Base-by-base conservation (phyloP, 192 early-diverging fungal genomes). In the Coemansia sp. region DNA sequence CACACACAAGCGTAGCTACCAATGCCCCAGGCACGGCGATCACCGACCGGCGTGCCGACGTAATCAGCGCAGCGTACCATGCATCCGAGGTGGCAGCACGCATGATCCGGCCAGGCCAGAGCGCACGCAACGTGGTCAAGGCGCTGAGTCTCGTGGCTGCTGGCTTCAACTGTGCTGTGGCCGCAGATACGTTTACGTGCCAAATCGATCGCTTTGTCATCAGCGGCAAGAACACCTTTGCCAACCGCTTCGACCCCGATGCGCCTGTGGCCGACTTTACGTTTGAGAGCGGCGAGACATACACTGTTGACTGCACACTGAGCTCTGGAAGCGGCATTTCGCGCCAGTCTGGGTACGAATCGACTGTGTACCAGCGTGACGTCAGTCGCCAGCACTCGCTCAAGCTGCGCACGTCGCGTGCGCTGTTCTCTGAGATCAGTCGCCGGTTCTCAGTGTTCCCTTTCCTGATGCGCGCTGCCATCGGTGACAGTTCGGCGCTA, bases 1-100 rank as follows among this genome's bases (percentile, higher is more conserved):
- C 90, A 1, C 93, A 94, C 76, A 96, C 94, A 4, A 79, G 85
- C 25, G 84, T 93, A 19, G 69, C 94, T 38, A 91, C 86, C 45
- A 69, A 85, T 43, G 75, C 70, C 51, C 82, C 89, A n/a, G 74
- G 83, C 19, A 65, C 75, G 21, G 85, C 90, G 29, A 72, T 92
- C 39, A 82, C 72, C 32, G 93, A 88, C 12, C 82, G 84, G 17
- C 84, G 87, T 53, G 93, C 91, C 5, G 91, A 93, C 64, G 89
- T 86, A 19, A 73, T 95, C 62, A 82, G 85, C 64, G 94, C 94
- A 32, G 94, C 94, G 39, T 83, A 95, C 67, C 86, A 85, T 47
- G 89, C 90, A 32, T 75, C 85, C 64, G 93, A 98, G 80, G 92
- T 93, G 32, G 90, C 89, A 1, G 73, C 88, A 39, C 87, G 91